Evolutionary conservation across 1,139 yeast species (phyloP).

Genomic region (Yamadazyma sp.): DNA sequence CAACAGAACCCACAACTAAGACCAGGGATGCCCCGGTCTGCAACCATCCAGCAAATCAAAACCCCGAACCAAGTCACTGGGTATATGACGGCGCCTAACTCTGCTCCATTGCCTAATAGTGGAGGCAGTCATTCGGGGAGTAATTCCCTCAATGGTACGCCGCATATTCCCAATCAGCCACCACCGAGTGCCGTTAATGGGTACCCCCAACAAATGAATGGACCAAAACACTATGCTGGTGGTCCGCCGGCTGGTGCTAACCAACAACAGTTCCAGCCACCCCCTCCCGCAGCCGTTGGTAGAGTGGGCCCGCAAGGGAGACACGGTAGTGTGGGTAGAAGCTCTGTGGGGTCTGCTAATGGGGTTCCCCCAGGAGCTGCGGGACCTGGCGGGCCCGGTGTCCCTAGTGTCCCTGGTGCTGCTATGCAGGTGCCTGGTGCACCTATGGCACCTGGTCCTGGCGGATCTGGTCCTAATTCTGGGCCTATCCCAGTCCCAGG

Average conservation of each 20-base stretch:
- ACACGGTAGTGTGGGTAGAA: slow-evolving; percentile 1
- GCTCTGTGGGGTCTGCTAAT: slow-evolving; percentile 1
- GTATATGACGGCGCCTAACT: slow-evolving; percentile 21
- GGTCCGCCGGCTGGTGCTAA: background rate
- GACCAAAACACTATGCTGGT: background rate
- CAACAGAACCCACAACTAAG: slow-evolving; percentile 15
- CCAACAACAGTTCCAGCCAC: background rate
- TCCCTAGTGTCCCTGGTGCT: slow-evolving; percentile 5
- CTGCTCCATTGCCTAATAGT: slow-evolving; percentile 26
- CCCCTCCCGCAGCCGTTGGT: background rate
- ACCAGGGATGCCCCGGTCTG: slow-evolving; percentile 24
- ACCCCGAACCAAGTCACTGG: slow-evolving; percentile 10
- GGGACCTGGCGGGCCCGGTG: slow-evolving; percentile 9
- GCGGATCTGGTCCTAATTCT: background rate
- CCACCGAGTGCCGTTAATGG: slow-evolving; percentile 5
- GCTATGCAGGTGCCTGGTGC: background rate
- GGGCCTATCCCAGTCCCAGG: background rate
- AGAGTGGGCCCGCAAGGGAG: slow-evolving; percentile 1
- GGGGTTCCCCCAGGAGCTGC: background rate
- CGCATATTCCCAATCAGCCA: slow-evolving; percentile 27
- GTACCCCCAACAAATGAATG: slow-evolving; percentile 5
- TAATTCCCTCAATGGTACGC: slow-evolving; percentile 28
- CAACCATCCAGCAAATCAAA: slow-evolving; percentile 19
- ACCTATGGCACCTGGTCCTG: background rate
- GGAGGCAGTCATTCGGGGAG: slow-evolving; percentile 19